phyloP scores from a whole-genome alignment of 2,329 filamentous ascomycete genomes.

The Remersonia thermophila region DNA sequence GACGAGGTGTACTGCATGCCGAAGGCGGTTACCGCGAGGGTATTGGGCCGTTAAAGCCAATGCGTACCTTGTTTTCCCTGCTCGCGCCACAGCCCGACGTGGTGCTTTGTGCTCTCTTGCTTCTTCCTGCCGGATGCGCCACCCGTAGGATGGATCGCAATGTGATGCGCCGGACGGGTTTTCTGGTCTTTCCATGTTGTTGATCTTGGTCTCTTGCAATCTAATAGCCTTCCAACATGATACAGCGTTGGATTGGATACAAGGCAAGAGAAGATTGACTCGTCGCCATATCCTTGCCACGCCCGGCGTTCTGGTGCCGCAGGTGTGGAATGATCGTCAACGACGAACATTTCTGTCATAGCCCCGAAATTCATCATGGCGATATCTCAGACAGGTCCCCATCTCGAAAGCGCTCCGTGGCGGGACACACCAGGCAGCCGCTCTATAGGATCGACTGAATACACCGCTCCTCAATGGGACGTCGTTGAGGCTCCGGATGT shows the following conservation, averaged over 20 bases:
- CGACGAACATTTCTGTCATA: background rate
- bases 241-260: slow-evolving; percentile 52
- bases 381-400: too few relatives aligned
- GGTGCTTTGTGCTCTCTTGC: too few relatives aligned
- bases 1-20: slow-evolving; percentile 85
- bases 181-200: slow-evolving; percentile 3
- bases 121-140: too few relatives aligned
- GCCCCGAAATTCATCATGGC: too few relatives aligned
- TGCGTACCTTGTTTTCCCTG: background rate
- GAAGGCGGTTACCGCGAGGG: slow-evolving; percentile 48
- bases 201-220: slow-evolving; percentile 44
- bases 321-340: background rate
- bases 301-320: background rate
- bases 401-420: too few relatives aligned
- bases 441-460: too few relatives aligned
- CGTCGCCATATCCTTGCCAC: slow-evolving; percentile 1
- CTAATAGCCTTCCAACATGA: slow-evolving; percentile 52
- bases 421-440: too few relatives aligned
- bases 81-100: too few relatives aligned
- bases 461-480: too few relatives aligned
- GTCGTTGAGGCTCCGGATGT: too few relatives aligned
- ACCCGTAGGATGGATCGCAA: too few relatives aligned
- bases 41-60: slow-evolving; percentile 24
- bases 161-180: background rate
- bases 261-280: slow-evolving; percentile 51